These are phyloP conservation scores for Neurospora tetrasperma DNA, from an alignment of 495 filamentous ascomycete species.

Conservation along the genomic window DNA sequence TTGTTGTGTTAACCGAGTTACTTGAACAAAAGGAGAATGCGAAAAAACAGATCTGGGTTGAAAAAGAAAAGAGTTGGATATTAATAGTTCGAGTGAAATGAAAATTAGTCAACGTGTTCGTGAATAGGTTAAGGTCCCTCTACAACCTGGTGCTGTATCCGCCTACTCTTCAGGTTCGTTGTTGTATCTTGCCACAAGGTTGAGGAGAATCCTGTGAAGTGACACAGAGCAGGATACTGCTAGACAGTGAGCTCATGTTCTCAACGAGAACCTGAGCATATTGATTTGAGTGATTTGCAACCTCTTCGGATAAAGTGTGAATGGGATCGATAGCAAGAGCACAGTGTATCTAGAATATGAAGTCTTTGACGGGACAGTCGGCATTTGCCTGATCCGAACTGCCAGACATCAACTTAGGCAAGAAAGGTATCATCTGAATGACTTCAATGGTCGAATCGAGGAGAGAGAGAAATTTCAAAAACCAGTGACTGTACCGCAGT, in stretches of 20 bases:
- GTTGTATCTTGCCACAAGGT: not conserved
- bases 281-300: not conserved
- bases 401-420: not conserved
- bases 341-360: not conserved
- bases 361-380: not conserved
- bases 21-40: not conserved
- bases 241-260: not conserved
- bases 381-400: not conserved
- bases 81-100: not conserved
- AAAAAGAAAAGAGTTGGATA: not conserved
- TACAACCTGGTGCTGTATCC: not conserved
- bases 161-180: not conserved
- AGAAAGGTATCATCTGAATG: not conserved
- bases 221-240: no score
- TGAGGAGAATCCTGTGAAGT: not conserved
- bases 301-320: not conserved
- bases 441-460: not conserved
- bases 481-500: not conserved
- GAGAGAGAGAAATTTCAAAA: not conserved
- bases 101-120: not conserved
- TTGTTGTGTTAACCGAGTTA: not conserved
- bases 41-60: not conserved
- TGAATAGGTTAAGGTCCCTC: not conserved
- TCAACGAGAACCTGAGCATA: not conserved
- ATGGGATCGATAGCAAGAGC: not conserved